These are phyloP conservation scores for Crucibulum laeve DNA, from an alignment of 768 basidiomycete species.

Conservation along the genomic window DNA sequence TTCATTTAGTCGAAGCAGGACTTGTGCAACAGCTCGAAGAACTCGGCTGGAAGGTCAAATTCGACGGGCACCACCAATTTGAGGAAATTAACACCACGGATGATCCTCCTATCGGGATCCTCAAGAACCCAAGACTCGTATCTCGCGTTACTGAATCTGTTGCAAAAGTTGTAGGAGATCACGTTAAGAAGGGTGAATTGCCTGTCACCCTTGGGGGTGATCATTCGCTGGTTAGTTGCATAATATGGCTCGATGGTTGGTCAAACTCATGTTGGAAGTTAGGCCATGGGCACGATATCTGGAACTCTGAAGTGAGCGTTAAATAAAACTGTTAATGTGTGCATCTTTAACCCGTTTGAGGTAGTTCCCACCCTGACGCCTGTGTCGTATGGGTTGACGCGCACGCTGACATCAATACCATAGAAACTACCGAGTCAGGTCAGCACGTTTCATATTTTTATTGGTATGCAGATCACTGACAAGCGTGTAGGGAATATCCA, in stretches of 20 bases:
- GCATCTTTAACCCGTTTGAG: conserved; percentile 6
- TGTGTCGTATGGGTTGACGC: conserved; percentile 97
- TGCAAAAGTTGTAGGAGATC: conserved; percentile 67
- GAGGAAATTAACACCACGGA: conserved; percentile 59
- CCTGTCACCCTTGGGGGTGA: conserved; percentile 94
- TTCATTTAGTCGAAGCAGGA: conserved; percentile 84
- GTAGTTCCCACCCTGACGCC: conserved; percentile 68
- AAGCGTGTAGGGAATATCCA: conserved; percentile 78
- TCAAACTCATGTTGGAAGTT: conserved; percentile 7
- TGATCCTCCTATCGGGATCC: conserved; percentile 81
- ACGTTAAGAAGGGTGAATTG: conserved; percentile 74
- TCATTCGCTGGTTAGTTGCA: conserved; percentile 74
- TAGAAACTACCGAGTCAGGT: conserved; percentile 75
- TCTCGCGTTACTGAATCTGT: conserved; percentile 79
- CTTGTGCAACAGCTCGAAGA: conserved; percentile 69
- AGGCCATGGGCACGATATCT: conserved; percentile 90
- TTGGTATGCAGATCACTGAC: conserved; percentile 2
- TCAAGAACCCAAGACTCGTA: conserved; percentile 90
- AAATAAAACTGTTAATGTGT: neutral
- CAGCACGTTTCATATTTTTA: conserved; percentile 13
- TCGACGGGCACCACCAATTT: conserved; percentile 89
- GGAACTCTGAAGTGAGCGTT: conserved; percentile 71
- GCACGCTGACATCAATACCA: conserved; percentile 95
- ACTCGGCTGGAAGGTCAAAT: conserved; percentile 87
- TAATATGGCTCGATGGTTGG: conserved; percentile 2